A percentile compares a stretch with the other conserved stretches of the same genome.
These are phyloP conservation scores for Fusarium brevicatenulatum DNA, from an alignment of 2,329 filamentous ascomycete genomes.

Conservation along the genomic window DNA sequence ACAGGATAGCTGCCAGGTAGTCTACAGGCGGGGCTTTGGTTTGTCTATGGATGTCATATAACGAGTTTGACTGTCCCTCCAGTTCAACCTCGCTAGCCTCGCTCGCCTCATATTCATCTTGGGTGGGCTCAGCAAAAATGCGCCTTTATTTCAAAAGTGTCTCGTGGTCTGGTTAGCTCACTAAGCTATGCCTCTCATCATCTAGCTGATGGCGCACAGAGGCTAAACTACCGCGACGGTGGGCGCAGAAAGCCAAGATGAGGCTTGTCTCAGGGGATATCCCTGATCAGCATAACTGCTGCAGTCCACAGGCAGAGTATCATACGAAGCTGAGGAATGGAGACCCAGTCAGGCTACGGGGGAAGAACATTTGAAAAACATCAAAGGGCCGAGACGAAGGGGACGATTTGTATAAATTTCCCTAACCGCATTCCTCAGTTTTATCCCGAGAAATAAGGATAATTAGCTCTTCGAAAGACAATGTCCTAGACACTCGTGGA, in stretches of 20 bases:
- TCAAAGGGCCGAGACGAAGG: constrained; percentile 10
- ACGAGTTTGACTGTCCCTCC: constrained; percentile 16
- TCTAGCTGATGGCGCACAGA: constrained; percentile 33
- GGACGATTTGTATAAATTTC: constrained; percentile 5
- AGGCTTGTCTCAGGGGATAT: constrained; percentile 44
- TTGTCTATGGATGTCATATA: background rate
- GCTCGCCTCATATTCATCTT: constrained; percentile 24
- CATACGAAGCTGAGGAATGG: constrained; percentile 42
- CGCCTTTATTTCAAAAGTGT: constrained; percentile 37
- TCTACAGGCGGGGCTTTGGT: background rate
- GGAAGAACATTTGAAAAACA: background rate
- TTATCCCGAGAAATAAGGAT: background rate
- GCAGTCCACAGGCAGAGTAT: constrained; percentile 1
- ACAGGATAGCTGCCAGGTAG: constrained; percentile 11
- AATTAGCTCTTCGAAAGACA: background rate
- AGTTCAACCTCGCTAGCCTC: constrained; percentile 17
- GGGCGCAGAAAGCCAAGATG: constrained; percentile 36
- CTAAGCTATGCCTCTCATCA: constrained; percentile 24
- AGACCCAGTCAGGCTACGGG: constrained; percentile 13
- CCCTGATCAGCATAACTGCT: constrained; percentile 31
- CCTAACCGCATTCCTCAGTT: constrained; percentile 28
- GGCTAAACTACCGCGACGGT: constrained; percentile 25
- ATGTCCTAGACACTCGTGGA: background rate
- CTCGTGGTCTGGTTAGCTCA: constrained; percentile 33
- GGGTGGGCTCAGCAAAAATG: constrained; percentile 26